phyloP scores from a whole-genome alignment of 306 rosid genomes.

The Cucumis hystrix region DNA sequence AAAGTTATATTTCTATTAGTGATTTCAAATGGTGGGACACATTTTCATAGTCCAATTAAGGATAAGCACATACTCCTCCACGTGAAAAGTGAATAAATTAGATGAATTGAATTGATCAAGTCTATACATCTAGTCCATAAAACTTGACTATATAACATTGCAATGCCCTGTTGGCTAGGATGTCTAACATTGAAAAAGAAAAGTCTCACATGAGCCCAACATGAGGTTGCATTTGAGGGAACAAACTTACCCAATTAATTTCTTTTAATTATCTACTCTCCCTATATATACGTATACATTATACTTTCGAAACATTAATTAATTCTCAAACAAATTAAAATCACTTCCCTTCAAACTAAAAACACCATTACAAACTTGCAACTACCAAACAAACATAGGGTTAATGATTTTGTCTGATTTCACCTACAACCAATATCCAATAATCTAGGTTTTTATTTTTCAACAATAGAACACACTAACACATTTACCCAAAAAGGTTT shows the following conservation, averaged over 20 bases:
- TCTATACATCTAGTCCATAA: not conserved
- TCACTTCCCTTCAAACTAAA: not conserved
- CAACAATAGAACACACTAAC: not conserved
- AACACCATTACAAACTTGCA: not conserved
- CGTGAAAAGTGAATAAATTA: too few species aligned
- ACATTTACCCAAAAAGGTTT: conserved; percentile 3
- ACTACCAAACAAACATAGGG: not conserved
- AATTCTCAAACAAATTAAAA: not conserved
- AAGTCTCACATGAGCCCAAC: not conserved
- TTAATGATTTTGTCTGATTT: conserved; percentile 6
- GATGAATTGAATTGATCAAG: not conserved
- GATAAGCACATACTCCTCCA: too few species aligned
- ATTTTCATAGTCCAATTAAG: too few species aligned
- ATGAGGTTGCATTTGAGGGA: not conserved
- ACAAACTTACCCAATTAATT: not conserved
- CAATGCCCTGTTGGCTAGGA: not conserved
- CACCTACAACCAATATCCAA: not conserved
- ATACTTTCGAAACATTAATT: not conserved
- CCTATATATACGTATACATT: not conserved
- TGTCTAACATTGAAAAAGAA: not conserved
- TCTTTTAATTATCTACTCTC: not conserved
- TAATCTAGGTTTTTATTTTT: not conserved
- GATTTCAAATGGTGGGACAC: too few species aligned
- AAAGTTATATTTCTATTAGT: too few species aligned
- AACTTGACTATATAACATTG: not conserved